A percentile compares a stretch with the other conserved stretches of the same genome.
phyloP scores from a whole-genome alignment of 139 green algal genomes.

The Raphidocelis subcapitata region DNA sequence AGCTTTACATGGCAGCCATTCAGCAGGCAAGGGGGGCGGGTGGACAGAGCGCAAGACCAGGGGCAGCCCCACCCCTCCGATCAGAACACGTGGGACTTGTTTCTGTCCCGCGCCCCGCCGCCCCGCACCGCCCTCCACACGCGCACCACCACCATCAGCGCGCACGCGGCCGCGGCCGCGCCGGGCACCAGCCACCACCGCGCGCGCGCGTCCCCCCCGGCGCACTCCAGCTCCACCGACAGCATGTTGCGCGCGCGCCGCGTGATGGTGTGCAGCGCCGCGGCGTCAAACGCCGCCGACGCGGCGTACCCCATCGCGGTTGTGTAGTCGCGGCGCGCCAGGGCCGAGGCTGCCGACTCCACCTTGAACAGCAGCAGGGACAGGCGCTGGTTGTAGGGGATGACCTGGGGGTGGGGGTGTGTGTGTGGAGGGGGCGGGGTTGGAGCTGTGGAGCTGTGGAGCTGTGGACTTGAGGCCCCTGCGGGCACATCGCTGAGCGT shows the following conservation, averaged over 20 bases:
- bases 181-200: conserved; percentile 19
- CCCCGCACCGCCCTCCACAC: no score
- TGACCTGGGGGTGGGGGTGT: background rate
- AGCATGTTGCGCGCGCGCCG: conserved; percentile 1
- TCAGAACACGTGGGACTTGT: no score
- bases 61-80: no score
- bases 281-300: conserved; percentile 15
- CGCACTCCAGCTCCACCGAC: conserved; percentile 19
- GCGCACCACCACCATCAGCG: no score
- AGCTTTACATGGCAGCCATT: no score
- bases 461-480: background rate
- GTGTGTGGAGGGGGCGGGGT: background rate
- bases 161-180: no score
- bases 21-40: no score
- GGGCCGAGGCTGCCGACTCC: conserved; percentile 1
- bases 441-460: background rate
- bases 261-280: conserved; percentile 19
- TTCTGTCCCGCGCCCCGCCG: no score
- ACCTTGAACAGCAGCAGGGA: conserved; percentile 36
- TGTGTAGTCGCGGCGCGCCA: conserved; percentile 1
- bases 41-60: no score
- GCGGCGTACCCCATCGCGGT: conserved; percentile 9
- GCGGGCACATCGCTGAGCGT: background rate
- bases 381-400: conserved; percentile 24
- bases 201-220: background rate